Base-by-base conservation (phyloP, 2,329 filamentous ascomycete genomes). In the Fusarium odoratissimum region DNA sequence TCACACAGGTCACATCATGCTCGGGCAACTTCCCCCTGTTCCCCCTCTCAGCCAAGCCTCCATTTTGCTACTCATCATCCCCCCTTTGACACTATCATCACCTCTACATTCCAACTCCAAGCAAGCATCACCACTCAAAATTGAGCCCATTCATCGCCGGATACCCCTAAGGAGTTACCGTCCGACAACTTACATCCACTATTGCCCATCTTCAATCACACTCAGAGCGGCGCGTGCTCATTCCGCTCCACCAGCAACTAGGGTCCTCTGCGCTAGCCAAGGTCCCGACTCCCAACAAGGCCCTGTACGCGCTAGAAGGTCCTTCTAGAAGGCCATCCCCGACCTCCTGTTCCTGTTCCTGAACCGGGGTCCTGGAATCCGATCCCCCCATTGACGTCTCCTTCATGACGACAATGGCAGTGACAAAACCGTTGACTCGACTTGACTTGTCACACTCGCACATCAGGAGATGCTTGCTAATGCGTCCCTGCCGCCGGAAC, bases 261-360 rank as follows among this genome's bases (percentile, higher is more conserved):
- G 75, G 75, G 66, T 49, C n/a, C n/a, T 58, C 19, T 35, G 33
- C 55, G 55, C 55, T 58, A 58, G 55, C 41, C 55, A 49, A 58
- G 41, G 55, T 68, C 55, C 44, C 49, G 46, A 41, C 71, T 64
- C 75, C 57, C 46, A 49, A 67, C 52, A 58, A 60, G 55, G 70
- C 69, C 74, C 72, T 69, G 73, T 55, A 68, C 66, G 37, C 75
- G 75, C 75, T 77, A 77, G 75, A 77, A 77, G 68, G 71, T 66
- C 65, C 72, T 77, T 77, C 75, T 77, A 77, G 75, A 77, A 77
- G 73, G 64, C 42, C 70, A 60, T 73, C 72, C 67, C 69, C 64
- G 60, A 73, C 75, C 75, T 67, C 62, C 59, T 64, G 62, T 54
- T 58, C 51, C 35, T 65, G 62, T 65, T 75, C 75, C 74, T 76